Evolutionary conservation across 352 stramenopile genomes (phyloP), one percentile per base, ranked within the genome.

Genomic region (Phytophthora constricta): DNA sequence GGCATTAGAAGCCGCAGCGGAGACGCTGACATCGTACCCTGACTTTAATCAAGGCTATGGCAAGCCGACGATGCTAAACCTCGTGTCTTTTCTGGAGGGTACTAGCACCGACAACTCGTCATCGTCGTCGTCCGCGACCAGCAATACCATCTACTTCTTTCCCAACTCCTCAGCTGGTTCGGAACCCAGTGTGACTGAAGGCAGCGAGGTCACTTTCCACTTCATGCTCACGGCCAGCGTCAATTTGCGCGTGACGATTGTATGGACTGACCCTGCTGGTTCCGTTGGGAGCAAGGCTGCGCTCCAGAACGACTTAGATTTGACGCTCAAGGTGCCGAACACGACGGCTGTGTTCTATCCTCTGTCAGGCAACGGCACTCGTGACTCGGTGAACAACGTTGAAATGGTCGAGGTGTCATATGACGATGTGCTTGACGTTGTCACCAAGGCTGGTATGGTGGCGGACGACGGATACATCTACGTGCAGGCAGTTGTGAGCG

Each of bases 11-110:
- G 60, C 55, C 11, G 57, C 72, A 0, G 70, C 77, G 0, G 53
- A 66, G 22, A 59, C 58, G 7, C 60, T 90, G 10, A 68, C 58
- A 4, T 70, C 63, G 8, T 87, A 87, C 39, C 87, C 87, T 0
- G 85, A 95, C 54, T 79, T 79, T 46, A 82, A 84, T 67, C 87
- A 96, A 41, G 87, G 89, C 22, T 93, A 91, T 53, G 89, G 88
- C 39, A 90, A 91, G 47, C 80, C 80, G 0, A 90, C 80, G 11
- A 76, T 92, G 74, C 65, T 71, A 14, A 90, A 87, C 63, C 54
- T 91, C 11, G 77, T 82, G 17, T 77, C 70, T 0, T 89, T 89
- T 49, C 50, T 74, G 56, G 70, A 71, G 31, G 47, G 28, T 3
- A 56, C 51, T 17, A 65, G 49, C 31, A 11, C 13, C 7, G 31